Evolutionary conservation across 177 flowering plant genomes (phyloP).

Genomic region (Vitis hybrid): DNA sequence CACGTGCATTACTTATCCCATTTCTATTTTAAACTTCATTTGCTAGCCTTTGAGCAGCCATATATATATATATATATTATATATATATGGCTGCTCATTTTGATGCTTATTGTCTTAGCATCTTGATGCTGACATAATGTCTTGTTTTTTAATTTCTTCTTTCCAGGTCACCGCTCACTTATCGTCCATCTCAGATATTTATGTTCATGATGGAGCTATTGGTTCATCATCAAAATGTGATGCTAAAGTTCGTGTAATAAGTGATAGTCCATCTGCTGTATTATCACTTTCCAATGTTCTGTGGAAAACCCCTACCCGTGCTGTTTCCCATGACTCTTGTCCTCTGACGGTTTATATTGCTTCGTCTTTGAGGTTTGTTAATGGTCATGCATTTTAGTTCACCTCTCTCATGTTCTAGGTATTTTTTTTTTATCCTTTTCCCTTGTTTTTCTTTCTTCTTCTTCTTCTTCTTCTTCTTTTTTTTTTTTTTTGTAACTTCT

Average conservation of each 20-base stretch:
- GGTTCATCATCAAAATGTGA: conserved; percentile 44
- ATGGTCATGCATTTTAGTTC: not conserved
- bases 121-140: conserved; percentile 4
- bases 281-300: conserved; percentile 41
- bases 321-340: conserved; percentile 59
- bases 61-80: too few relatives aligned
- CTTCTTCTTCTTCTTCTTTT: too few relatives aligned
- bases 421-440: too few relatives aligned
- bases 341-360: conserved; percentile 55
- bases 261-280: conserved; percentile 50
- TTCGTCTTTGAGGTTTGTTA: conserved; percentile 42
- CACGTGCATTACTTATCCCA: too few relatives aligned
- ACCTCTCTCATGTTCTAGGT: not conserved
- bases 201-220: conserved; percentile 64
- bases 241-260: conserved; percentile 55
- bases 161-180: conserved; percentile 49
- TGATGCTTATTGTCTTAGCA: not conserved
- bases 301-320: conserved; percentile 48
- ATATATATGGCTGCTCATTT: not conserved
- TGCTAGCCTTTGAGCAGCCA: too few relatives aligned
- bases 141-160: not conserved
- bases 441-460: too few relatives aligned
- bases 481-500: too few relatives aligned
- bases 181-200: conserved; percentile 42
- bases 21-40: too few relatives aligned